phyloP scores from a whole-genome alignment of 345 rosid species.

The Eucalyptus pumila region DNA sequence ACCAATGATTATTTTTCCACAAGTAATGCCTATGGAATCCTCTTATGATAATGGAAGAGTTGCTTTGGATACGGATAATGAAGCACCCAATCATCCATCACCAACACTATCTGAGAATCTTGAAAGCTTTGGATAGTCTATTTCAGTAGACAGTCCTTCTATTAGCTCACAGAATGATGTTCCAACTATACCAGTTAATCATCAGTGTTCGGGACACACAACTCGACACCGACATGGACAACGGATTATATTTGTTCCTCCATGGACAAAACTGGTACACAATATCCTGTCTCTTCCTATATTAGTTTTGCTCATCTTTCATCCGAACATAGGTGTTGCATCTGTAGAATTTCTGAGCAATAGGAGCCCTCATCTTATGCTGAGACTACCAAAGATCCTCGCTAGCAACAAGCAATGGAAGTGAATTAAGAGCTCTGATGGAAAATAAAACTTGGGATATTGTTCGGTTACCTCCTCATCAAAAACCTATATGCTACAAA shows the following conservation, averaged over 20 bases:
- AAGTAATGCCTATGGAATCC: too few species aligned
- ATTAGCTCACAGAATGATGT: rapidly evolving
- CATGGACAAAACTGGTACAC: background rate
- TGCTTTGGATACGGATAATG: background rate
- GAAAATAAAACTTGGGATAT: too few species aligned
- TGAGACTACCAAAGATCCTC: background rate
- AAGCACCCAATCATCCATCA: background rate
- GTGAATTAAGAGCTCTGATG: background rate
- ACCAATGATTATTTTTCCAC: background rate
- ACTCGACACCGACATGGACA: background rate
- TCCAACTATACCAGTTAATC: background rate
- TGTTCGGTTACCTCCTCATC: too few species aligned
- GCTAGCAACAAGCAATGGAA: background rate
- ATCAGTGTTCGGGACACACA: background rate
- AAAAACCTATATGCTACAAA: too few species aligned
- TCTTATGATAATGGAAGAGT: background rate
- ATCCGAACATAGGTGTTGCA: background rate
- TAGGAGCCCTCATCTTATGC: background rate
- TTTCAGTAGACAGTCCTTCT: background rate
- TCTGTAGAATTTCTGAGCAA: rapidly evolving
- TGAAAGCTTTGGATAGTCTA: background rate
- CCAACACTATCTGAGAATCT: background rate
- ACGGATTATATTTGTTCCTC: too few species aligned
- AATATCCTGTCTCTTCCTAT: background rate
- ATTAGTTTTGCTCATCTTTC: background rate